Percentiles rank a stretch among this genome's conserved stretches.
Evolutionary conservation across 2,329 filamentous ascomycete genomes (phyloP).

Genomic region (Aaosphaeria pasadenensis): DNA sequence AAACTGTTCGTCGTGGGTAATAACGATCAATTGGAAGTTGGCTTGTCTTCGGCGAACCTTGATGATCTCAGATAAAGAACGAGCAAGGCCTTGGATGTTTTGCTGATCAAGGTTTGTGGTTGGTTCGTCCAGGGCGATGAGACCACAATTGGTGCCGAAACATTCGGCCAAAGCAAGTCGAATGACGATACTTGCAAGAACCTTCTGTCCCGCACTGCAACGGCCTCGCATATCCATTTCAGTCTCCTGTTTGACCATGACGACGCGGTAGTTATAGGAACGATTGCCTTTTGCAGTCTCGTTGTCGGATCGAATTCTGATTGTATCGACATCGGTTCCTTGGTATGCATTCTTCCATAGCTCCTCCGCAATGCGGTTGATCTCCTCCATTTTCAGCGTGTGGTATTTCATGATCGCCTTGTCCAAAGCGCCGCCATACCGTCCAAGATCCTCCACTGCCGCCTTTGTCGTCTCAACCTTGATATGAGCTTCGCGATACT

Average conservation of each 20-base stretch:
- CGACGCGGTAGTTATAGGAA: slow-evolving; percentile 93
- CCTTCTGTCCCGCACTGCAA: slow-evolving; percentile 94
- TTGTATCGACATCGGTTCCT: slow-evolving; percentile 94
- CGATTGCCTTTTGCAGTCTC: slow-evolving; percentile 73
- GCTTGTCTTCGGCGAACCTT: slow-evolving; percentile 75
- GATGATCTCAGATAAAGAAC: slow-evolving; percentile 85
- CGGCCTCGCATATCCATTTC: slow-evolving; percentile 99
- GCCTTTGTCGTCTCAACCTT: slow-evolving; percentile 89
- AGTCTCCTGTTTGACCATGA: slow-evolving; percentile 95
- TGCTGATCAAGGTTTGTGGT: slow-evolving; percentile 95
- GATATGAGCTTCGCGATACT: slow-evolving; percentile 86
- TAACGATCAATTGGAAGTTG: slow-evolving; percentile 98
- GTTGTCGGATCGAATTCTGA: slow-evolving; percentile 88
- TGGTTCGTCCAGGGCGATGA: slow-evolving; percentile 95
- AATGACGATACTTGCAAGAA: slow-evolving; percentile 95
- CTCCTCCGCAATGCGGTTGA: slow-evolving; percentile 91
- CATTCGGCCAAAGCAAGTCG: slow-evolving; percentile 93
- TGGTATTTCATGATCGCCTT: slow-evolving; percentile 98
- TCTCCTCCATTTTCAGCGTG: slow-evolving; percentile 94
- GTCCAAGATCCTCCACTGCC: slow-evolving; percentile 82
- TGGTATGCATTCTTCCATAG: slow-evolving; percentile 98
- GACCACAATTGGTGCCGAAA: slow-evolving; percentile 91
- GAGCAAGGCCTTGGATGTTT: slow-evolving; percentile 87
- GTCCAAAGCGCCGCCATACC: slow-evolving; percentile 81
- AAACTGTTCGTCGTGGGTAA: slow-evolving; percentile 98